Evolutionary conservation across 2,329 filamentous ascomycete species (phyloP), one percentile per base, ranked within the genome.

Genomic region (Macrophomina tecta): DNA sequence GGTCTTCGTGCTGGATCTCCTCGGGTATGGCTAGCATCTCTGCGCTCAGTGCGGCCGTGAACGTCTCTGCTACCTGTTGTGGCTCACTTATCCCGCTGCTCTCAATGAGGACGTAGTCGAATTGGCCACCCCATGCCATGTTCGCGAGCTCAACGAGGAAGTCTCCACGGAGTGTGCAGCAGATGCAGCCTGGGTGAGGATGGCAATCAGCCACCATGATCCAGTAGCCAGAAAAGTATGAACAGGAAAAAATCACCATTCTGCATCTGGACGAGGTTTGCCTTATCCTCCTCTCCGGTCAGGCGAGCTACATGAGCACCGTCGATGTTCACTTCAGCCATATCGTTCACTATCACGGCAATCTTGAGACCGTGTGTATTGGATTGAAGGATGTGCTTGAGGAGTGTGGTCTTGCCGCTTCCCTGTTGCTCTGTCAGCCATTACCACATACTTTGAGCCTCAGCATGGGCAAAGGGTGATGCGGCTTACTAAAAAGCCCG

Each of bases 311-410:
- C 86, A 0, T 90, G 78, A 5, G 86, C 82, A 0, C 88, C 88
- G 67, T 91, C 88, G 70, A 91, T 86, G 70, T 91, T 91, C 61
- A 90, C 70, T 2, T 74, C 70, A 0, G 75, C 80, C 78, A 92
- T 91, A 68, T 92, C 90, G 70, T 92, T 92, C 45, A 92, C 89
- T 28, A 92, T 89, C 14, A 92, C 86, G 0, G 89, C 90, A 67
- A 92, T 90, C 1, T 85, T 83, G 8, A 91, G 81, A 0, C 89
- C 88, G 76, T 92, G 90, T 4, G 90, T 83, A 1, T 79, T 77
- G 0, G 86, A 88, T 42, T 85, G 85, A 5, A 92, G 84, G 61
- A 92, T 90, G 68, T 91, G 86, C 68, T 90, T 86, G 0, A 92
- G 82, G 0, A 92, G 82, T 0, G 90, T 91, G 0, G 90, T 91